Conservation (phyloP, 352 stramenopile species). For the Achlya hypogyna region DNA sequence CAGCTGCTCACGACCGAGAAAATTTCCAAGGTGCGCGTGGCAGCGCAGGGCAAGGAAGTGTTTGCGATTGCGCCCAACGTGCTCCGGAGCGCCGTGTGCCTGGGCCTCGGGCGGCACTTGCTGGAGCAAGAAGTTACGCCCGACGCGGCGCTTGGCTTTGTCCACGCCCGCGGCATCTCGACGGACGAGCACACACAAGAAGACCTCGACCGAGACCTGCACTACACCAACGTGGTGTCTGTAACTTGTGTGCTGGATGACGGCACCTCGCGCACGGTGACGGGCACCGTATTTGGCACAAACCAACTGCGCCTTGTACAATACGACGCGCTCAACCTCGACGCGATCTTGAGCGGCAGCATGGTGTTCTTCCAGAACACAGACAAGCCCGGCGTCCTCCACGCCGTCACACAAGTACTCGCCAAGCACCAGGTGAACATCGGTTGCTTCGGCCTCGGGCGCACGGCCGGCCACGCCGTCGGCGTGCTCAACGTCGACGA, state of each 20-base stretch:
- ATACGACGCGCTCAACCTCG: conserved; percentile 82
- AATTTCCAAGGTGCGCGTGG: conserved; percentile 19
- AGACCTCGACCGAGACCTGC: conserved; percentile 38
- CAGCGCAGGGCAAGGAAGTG: conserved; percentile 26
- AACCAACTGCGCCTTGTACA: conserved; percentile 80
- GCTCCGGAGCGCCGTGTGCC: conserved; percentile 80
- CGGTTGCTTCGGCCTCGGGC: conserved; percentile 84
- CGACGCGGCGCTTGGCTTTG: conserved; percentile 76
- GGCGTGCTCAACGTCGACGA: conserved; percentile 87
- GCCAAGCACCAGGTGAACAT: conserved; percentile 92
- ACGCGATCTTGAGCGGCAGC: conserved; percentile 75
- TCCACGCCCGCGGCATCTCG: conserved; percentile 83
- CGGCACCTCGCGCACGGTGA: conserved; percentile 69
- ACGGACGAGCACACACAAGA: conserved; percentile 87
- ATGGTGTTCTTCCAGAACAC: conserved; percentile 93
- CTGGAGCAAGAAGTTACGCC: conserved; percentile 88
- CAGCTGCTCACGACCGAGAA: conserved; percentile 62
- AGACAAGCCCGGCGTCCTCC: conserved; percentile 90
- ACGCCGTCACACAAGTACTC: conserved; percentile 90
- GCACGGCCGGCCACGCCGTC: conserved; percentile 58
- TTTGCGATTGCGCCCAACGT: conserved; percentile 55
- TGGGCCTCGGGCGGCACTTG: conserved; percentile 85
- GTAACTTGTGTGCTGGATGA: conserved; percentile 88
- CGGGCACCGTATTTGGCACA: conserved; percentile 84
- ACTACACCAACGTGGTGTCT: conserved; percentile 86